These are phyloP conservation scores for Dactylonectria macrodidyma DNA, from an alignment of 2,329 filamentous ascomycete genomes.

Conservation along the genomic window DNA sequence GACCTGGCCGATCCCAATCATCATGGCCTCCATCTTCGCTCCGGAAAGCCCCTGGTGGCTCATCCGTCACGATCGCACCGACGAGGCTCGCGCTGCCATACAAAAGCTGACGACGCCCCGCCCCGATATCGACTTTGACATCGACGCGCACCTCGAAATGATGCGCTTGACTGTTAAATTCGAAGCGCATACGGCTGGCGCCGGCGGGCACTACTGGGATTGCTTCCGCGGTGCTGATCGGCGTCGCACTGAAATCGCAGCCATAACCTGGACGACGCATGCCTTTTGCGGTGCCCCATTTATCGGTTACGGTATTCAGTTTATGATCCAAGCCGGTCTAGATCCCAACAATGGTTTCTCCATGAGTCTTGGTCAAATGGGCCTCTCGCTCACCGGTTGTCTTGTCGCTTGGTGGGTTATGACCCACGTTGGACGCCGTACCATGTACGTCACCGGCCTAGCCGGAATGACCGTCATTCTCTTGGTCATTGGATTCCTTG, in stretches of 20 bases:
- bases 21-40: slow-evolving; percentile 58
- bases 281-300: slow-evolving; percentile 61
- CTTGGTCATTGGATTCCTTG: slow-evolving; percentile 59
- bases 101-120: slow-evolving; percentile 57
- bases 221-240: slow-evolving; percentile 63
- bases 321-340: slow-evolving; percentile 66
- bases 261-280: slow-evolving; percentile 55
- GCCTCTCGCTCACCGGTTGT: slow-evolving; percentile 59
- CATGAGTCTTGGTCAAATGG: slow-evolving; percentile 64
- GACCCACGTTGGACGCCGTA: slow-evolving; percentile 56
- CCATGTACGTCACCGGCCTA: slow-evolving; percentile 59
- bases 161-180: slow-evolving; percentile 49
- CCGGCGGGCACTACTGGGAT: slow-evolving; percentile 59
- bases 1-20: slow-evolving; percentile 59
- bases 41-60: slow-evolving; percentile 67
- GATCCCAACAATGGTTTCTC: slow-evolving; percentile 58
- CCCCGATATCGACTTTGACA: slow-evolving; percentile 54
- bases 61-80: slow-evolving; percentile 56
- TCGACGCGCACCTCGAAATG: slow-evolving; percentile 49
- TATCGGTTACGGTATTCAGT: slow-evolving; percentile 67
- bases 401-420: slow-evolving; percentile 57
- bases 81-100: slow-evolving; percentile 51
- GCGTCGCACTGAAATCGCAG: slow-evolving; percentile 55
- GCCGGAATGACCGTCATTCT: slow-evolving; percentile 56
- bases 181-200: slow-evolving; percentile 55